Evolutionary conservation across 2,329 filamentous ascomycete species (phyloP).

Genomic region (Fusarium sp.): DNA sequence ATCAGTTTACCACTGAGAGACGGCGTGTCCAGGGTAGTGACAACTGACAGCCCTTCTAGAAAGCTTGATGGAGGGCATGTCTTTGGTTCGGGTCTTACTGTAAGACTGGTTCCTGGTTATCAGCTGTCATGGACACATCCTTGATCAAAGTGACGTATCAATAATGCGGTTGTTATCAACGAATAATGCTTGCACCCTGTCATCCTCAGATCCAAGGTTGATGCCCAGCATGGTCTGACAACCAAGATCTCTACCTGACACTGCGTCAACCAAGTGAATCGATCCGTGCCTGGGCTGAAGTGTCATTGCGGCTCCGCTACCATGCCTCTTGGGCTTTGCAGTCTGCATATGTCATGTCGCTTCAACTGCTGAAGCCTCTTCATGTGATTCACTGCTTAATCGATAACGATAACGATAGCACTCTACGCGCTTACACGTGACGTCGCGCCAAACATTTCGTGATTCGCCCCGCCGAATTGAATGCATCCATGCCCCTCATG

Average conservation of each 20-base stretch:
- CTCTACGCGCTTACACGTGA: slow-evolving; percentile 37
- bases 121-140: not conserved
- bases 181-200: not conserved
- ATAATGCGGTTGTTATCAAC: not conserved
- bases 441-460: slow-evolving; percentile 8
- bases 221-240: not conserved
- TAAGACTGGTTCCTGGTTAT: slow-evolving; percentile 2
- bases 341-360: not conserved
- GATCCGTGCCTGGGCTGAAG: not conserved
- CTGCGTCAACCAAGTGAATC: not conserved
- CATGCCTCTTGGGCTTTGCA: not conserved
- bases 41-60: not conserved
- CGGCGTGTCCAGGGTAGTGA: not conserved
- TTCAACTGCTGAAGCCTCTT: not conserved
- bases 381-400: not conserved
- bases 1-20: not conserved
- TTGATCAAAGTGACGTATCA: slow-evolving; percentile 13
- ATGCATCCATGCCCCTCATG: slow-evolving; percentile 8
- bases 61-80: not conserved
- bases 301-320: not conserved
- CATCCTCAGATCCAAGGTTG: not conserved
- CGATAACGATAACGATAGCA: not conserved
- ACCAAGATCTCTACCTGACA: not conserved
- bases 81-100: not conserved
- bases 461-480: slow-evolving; percentile 3